Base-by-base conservation (phyloP, 2,329 filamentous ascomycete species). In the Diaporthe australafricana region DNA sequence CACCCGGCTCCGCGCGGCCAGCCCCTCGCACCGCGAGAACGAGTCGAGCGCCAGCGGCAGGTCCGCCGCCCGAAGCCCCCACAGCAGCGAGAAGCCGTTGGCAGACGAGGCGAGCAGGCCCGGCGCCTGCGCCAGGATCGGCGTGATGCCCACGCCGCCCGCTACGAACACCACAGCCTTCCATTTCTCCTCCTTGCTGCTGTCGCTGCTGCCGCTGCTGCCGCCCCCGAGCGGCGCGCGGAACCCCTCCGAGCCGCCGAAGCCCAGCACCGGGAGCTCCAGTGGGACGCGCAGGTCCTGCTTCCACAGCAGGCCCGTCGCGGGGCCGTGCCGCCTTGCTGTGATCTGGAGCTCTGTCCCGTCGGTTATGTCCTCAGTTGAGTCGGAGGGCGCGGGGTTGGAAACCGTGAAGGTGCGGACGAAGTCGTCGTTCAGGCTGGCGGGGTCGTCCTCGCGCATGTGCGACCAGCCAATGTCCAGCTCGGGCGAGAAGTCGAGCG, bases 401-500 rank as follows among this genome's bases (percentile, higher is more conserved):
- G 92, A 93, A 0, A 97, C 87, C 2, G 94, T 97, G 77, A 97
- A 97, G 0, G 94, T 97, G 35, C 94, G 86, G 5, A 96, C 85
- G 74, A 90, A 95, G 78, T 98, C 94, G 78, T 97, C 94, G 76
- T 97, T 98, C 20, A 97, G 80, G 76, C 90, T 93, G 74, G 87
- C 87, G 6, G 94, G 94, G 75, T 97, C 94, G 71, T 93, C 90
- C 74, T 97, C 91, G 3, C 90, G 86, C 94, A 97, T 97, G 79
- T 97, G 95, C 62, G 87, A 89, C 80, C 94, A 97, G 0, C 94
- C 94, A 14, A 86, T 80, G 74, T 93, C 90, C 1, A 97, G 83
- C 76, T 95, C 91, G 0, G 85, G 80, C 16, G 87, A 84, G 77
- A 97, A 95, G 73, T 93, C 91, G 2, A 97, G 81, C 1, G 93